Percentiles rank a stretch among this genome's conserved stretches.
These are phyloP conservation scores for Maudiozyma bulderi DNA, from an alignment of 805 yeast species.

Conservation along the genomic window DNA sequence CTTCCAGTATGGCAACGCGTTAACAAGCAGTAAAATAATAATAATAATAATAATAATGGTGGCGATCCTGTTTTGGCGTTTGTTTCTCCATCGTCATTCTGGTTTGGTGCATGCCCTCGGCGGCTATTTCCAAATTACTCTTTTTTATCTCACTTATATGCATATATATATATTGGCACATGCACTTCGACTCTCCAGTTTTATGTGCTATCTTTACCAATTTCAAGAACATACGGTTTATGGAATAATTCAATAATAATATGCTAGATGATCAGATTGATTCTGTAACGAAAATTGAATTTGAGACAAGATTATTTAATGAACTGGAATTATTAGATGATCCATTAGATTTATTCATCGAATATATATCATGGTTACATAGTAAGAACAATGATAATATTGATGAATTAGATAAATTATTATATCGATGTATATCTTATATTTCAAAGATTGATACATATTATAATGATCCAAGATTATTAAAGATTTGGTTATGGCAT, in stretches of 20 bases:
- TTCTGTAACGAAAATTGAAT: background rate
- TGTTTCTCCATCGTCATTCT: too few species aligned
- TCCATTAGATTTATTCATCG: conserved; percentile 68
- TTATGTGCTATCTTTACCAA: too few species aligned
- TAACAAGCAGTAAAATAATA: background rate
- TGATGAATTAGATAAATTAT: conserved; percentile 32
- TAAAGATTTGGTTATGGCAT: conserved; percentile 75
- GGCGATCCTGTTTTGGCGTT: too few species aligned
- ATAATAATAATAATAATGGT: too few species aligned
- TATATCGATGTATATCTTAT: conserved; percentile 63
- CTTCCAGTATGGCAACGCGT: background rate
- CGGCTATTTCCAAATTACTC: background rate
- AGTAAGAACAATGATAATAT: conserved; percentile 39
- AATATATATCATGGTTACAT: conserved; percentile 66
- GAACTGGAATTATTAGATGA: conserved; percentile 63
- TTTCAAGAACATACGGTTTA: too few species aligned
- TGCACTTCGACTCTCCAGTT: too few species aligned
- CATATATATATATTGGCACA: too few species aligned
- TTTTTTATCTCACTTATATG: too few species aligned
- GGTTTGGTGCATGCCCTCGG: background rate
- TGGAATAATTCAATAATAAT: too few species aligned
- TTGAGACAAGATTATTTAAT: conserved; percentile 38
- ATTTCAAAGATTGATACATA: conserved; percentile 38
- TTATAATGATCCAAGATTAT: conserved; percentile 72
- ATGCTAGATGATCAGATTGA: background rate